A percentile compares a stretch with the other conserved stretches of the same genome.
Conservation (phyloP, 805 yeast genomes). For the Jamesozyma hellenica region DNA sequence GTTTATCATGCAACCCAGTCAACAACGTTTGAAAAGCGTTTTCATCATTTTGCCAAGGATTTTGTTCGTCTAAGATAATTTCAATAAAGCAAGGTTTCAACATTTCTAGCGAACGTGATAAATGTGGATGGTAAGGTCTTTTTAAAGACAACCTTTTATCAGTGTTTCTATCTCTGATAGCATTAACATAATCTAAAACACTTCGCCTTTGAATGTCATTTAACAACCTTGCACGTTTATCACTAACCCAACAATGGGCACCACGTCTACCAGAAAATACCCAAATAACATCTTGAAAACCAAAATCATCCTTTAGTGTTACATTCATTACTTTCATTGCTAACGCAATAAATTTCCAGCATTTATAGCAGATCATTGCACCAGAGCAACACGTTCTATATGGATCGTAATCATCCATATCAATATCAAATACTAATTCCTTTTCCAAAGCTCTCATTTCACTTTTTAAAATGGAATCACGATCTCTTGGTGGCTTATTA, state of each 20-base stretch:
- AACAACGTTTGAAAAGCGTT: slow-evolving; percentile 48
- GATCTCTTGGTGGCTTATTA: slow-evolving; percentile 74
- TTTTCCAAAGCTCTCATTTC: slow-evolving; percentile 74
- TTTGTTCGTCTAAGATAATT: slow-evolving; percentile 67
- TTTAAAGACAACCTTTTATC: slow-evolving; percentile 43
- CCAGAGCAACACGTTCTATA: slow-evolving; percentile 88
- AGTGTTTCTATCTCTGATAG: slow-evolving; percentile 44
- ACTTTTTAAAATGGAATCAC: slow-evolving; percentile 64
- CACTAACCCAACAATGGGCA: slow-evolving; percentile 97
- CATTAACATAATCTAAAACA: slow-evolving; percentile 75
- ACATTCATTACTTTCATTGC: slow-evolving; percentile 67
- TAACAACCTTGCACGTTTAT: slow-evolving; percentile 62
- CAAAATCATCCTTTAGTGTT: slow-evolving; percentile 79
- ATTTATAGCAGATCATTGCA: slow-evolving; percentile 73
- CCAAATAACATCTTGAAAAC: slow-evolving; percentile 80
- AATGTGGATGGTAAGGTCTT: slow-evolving; percentile 85
- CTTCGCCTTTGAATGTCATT: slow-evolving; percentile 69
- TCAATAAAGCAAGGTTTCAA: slow-evolving; percentile 54
- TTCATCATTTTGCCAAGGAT: slow-evolving; percentile 64
- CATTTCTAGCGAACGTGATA: slow-evolving; percentile 62
- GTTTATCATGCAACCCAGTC: slow-evolving; percentile 53
- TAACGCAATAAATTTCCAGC: slow-evolving; percentile 87
- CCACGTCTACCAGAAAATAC: slow-evolving; percentile 98
- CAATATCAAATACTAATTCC: slow-evolving; percentile 92
- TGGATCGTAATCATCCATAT: slow-evolving; percentile 92